Evolutionary conservation across 2,329 filamentous ascomycete genomes (phyloP).

Genomic region (Intubia oerlemansii): DNA sequence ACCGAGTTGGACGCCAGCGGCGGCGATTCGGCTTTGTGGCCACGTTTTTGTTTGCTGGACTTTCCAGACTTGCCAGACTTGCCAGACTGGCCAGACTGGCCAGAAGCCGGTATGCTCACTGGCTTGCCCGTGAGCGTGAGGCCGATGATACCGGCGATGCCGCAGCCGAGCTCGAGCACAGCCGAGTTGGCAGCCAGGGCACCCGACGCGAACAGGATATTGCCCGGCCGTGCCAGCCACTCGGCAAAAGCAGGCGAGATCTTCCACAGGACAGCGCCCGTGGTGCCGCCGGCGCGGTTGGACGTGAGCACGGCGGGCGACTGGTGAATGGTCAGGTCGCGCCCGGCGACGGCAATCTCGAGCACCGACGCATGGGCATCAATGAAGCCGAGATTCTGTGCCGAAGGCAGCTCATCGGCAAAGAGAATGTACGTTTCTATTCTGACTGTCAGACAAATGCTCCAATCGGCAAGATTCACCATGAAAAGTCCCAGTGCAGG

Average conservation of each 20-base stretch:
- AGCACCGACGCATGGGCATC: slow-evolving; percentile 45
- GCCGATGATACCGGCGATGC: slow-evolving; percentile 63
- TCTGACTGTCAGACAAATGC: too few relatives aligned
- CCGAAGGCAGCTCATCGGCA: slow-evolving; percentile 47
- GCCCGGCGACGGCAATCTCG: slow-evolving; percentile 40
- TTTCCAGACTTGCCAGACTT: background rate
- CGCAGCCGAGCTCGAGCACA: slow-evolving; percentile 71
- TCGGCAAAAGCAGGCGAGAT: slow-evolving; percentile 65
- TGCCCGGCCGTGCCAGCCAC: slow-evolving; percentile 48
- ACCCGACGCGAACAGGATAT: slow-evolving; percentile 35
- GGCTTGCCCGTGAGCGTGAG: slow-evolving; percentile 37
- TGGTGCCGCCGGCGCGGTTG: slow-evolving; percentile 39
- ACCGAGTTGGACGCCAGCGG: slow-evolving; percentile 19
- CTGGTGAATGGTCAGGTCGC: slow-evolving; percentile 59
- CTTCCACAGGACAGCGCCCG: slow-evolving; percentile 63
- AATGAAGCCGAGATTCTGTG: slow-evolving; percentile 63
- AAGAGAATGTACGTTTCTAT: slow-evolving; percentile 78
- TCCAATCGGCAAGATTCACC: too few relatives aligned
- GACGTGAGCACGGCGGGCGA: slow-evolving; percentile 68
- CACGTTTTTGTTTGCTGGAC: too few relatives aligned
- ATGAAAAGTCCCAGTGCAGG: too few relatives aligned
- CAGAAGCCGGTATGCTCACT: too few relatives aligned
- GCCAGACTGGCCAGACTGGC: too few relatives aligned
- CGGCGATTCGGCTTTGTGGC: too few relatives aligned
- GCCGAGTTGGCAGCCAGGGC: slow-evolving; percentile 28